Evolutionary conservation across 306 rosid species (phyloP).

Genomic region (Geum urbanum): DNA sequence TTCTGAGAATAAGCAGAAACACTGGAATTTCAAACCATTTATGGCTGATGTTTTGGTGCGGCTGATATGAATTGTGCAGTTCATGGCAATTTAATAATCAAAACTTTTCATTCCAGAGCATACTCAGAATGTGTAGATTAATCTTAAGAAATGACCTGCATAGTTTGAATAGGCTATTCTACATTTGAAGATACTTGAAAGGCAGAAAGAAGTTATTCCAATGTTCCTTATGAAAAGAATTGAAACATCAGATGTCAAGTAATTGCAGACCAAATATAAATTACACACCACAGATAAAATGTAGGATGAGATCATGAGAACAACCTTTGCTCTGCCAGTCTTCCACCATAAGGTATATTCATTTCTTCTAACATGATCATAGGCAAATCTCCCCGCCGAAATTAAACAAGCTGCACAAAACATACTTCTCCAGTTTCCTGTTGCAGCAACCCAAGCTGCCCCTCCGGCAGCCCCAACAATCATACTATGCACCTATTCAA

Average conservation of each 20-base stretch:
- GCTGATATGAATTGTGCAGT: no score
- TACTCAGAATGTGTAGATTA: not conserved
- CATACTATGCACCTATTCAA: constrained; percentile 65
- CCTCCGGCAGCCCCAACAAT: constrained; percentile 78
- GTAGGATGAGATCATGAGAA: not conserved
- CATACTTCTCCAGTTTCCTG: constrained; percentile 58
- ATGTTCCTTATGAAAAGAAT: no score
- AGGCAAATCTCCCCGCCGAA: constrained; percentile 57
- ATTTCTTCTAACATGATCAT: constrained; percentile 52
- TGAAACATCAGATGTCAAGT: no score
- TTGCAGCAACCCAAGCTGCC: constrained; percentile 60
- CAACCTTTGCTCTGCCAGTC: not conserved
- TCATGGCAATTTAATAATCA: no score
- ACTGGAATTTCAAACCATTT: not conserved
- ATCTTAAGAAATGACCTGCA: not conserved
- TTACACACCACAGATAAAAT: not conserved
- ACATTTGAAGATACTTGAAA: no score
- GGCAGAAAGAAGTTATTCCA: no score
- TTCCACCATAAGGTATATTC: constrained; percentile 21
- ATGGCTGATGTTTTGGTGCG: not conserved
- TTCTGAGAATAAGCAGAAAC: not conserved
- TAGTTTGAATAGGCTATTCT: no score
- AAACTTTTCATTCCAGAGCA: no score
- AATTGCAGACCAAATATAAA: not conserved
- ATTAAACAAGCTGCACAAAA: constrained; percentile 58